Evolutionary conservation across 768 basidiomycete genomes (phyloP), one percentile per base, ranked within the genome.

Genomic region (Termitomyces sp.): DNA sequence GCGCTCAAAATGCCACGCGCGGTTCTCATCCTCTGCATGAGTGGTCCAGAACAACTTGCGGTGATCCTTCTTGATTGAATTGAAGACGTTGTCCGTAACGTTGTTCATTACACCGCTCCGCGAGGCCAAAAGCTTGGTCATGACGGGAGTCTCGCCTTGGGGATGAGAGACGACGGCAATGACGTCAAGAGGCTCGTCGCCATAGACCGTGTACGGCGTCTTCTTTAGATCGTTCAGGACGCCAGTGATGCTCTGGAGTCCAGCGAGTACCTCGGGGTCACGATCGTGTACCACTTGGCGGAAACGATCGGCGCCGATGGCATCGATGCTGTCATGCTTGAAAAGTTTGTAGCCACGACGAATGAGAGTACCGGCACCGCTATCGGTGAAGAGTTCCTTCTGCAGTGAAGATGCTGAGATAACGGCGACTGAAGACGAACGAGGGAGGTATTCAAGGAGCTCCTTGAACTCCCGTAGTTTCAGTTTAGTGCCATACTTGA

Each of bases 391-490:
- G 43, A 98, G 87, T 73, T 99, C 97, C 72, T 94, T 95, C 71
- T 99, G 97, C 36, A 99, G 82, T 63, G 86, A 85, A 58, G 91
- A 80, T 48, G 94, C 85, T 47, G 91, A 92, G 73, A 99, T 99
- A 73, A 99, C 94, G 61, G 97, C 96, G 50, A 99, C 97, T 36
- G 95, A 98, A 16, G 96, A 97, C 3, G 97, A 90, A 55, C 97
- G 94, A 15, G 97, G 97, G 59, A 98, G 92, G 74, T 95, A 89
- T 67, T 98, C 97, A 41, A 99, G 84, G 50, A 99, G 86, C 66
- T 98, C 97, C 75, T 99, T 99, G 81, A 99, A 98, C 71, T 98
- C 96, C 60, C 97, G 89, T 53, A 99, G 82, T 75, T 98, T 98
- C 70, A 99, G 90, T 73, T 99, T 99, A 60, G 96, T 98, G 57